Conservation (phyloP, 2,329 filamentous ascomycete species). For the Stagonosporopsis chrysanthemi region DNA sequence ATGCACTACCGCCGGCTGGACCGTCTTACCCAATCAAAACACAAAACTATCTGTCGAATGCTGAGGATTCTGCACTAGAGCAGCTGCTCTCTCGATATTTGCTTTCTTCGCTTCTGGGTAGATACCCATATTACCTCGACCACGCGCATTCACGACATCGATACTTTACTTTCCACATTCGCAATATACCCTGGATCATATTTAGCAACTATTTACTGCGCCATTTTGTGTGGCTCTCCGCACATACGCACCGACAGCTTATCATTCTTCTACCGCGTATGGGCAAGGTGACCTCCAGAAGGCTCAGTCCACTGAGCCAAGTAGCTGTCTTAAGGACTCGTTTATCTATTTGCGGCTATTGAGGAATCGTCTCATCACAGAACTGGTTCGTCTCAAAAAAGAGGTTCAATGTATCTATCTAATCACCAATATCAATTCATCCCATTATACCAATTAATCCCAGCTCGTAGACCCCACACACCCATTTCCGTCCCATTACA, state of each 20-base stretch:
- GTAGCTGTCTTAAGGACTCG: not conserved
- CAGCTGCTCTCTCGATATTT: not conserved
- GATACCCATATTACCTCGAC: not conserved
- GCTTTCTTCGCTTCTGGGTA: not conserved
- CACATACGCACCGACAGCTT: not conserved
- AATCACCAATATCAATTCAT: not conserved
- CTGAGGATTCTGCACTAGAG: not conserved
- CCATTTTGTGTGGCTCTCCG: not conserved
- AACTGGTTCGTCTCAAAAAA: not conserved
- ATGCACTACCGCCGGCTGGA: not conserved
- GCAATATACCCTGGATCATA: not conserved
- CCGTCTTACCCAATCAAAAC: not conserved
- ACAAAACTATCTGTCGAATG: not conserved
- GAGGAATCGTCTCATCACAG: not conserved
- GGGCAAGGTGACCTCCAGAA: not conserved
- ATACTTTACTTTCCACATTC: not conserved
- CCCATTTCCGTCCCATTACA: not conserved
- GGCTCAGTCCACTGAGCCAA: not conserved
- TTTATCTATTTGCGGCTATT: not conserved
- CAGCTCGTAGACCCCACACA: not conserved
- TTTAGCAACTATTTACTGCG: not conserved
- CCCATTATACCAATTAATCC: not conserved
- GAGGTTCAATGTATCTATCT: not conserved
- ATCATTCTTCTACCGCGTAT: not conserved
- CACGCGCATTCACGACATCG: constrained; percentile 2